A percentile compares a stretch with the other conserved stretches of the same genome.
Evolutionary conservation across 805 yeast species (phyloP).

Genomic region (Sugiyamaella boreocaroliniensis): DNA sequence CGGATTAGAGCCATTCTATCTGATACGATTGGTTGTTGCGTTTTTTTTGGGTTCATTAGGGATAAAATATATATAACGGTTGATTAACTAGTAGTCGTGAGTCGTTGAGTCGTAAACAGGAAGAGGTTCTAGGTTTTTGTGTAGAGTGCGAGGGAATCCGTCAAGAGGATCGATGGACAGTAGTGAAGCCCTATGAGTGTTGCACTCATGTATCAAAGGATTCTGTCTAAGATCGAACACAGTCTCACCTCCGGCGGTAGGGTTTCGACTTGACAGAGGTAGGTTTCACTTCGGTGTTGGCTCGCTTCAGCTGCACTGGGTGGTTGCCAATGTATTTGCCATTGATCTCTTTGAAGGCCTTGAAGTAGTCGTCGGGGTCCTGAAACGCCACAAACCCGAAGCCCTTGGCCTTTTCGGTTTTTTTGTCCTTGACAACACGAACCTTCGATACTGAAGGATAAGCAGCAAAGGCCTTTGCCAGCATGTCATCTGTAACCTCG

Average conservation of each 20-base stretch:
- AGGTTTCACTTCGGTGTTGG: constrained; percentile 30
- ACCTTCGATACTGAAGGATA: constrained; percentile 52
- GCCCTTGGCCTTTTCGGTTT: constrained; percentile 49
- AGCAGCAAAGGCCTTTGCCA: constrained; percentile 48
- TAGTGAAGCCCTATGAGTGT: no score
- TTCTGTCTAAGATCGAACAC: no score
- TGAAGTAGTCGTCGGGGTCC: constrained; percentile 57
- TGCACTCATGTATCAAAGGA: no score
- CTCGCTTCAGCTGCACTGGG: constrained; percentile 63
- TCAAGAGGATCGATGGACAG: no score
- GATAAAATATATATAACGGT: background rate
- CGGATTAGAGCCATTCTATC: background rate
- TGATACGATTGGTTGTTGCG: background rate
- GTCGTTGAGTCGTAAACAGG: no score
- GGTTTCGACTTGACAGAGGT: constrained; percentile 4
- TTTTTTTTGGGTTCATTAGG: background rate
- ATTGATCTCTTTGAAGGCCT: constrained; percentile 68
- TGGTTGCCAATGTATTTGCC: constrained; percentile 70
- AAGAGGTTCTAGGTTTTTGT: no score
- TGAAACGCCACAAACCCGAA: constrained; percentile 69
- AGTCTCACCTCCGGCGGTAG: background rate
- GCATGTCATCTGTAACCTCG: constrained; percentile 54
- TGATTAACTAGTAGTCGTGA: background rate
- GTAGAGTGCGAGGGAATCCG: no score
- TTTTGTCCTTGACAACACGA: constrained; percentile 48